A percentile compares a stretch with the other conserved stretches of the same genome.
These are phyloP conservation scores for Inga laurina DNA, from an alignment of 306 rosid species.

Conservation along the genomic window DNA sequence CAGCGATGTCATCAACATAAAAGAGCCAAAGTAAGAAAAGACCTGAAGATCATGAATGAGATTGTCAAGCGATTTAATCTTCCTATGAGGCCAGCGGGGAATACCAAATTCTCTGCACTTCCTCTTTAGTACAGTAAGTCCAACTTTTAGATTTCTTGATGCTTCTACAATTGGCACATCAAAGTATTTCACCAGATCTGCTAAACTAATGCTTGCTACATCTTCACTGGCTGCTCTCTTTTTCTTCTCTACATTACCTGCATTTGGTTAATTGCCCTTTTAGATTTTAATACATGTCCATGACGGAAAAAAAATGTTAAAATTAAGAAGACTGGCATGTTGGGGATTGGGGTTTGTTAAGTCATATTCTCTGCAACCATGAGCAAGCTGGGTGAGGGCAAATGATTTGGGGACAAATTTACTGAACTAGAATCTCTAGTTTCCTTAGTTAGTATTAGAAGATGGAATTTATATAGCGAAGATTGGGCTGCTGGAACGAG, in stretches of 20 bases:
- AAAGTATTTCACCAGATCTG: conserved; percentile 82
- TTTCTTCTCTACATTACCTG: conserved; percentile 63
- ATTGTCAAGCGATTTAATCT: conserved; percentile 84
- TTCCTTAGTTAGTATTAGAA: conserved; percentile 6
- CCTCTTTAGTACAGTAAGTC: conserved; percentile 85
- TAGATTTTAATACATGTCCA: conserved; percentile 37
- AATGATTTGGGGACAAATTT: conserved; percentile 12
- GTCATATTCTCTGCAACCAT: not conserved
- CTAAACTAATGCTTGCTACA: conserved; percentile 60
- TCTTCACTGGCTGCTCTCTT: conserved; percentile 72
- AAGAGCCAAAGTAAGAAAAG: conserved; percentile 31
- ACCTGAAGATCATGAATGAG: conserved; percentile 95
- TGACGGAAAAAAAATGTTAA: conserved; percentile 23
- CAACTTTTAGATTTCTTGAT: conserved; percentile 72
- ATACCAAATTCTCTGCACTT: conserved; percentile 94
- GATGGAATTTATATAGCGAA: conserved; percentile 2
- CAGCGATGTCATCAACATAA: conserved; percentile 15
- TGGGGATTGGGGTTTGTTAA: not conserved
- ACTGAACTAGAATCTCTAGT: conserved; percentile 6
- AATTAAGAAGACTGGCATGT: conserved; percentile 28
- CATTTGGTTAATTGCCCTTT: conserved; percentile 41
- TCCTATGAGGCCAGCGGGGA: conserved; percentile 96
- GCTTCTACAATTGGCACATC: conserved; percentile 87
- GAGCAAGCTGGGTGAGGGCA: conserved; percentile 3
- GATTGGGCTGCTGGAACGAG: conserved; percentile 18